phyloP scores from a whole-genome alignment of 75 land plant genomes.

The Chamaecyparis obtusa region DNA sequence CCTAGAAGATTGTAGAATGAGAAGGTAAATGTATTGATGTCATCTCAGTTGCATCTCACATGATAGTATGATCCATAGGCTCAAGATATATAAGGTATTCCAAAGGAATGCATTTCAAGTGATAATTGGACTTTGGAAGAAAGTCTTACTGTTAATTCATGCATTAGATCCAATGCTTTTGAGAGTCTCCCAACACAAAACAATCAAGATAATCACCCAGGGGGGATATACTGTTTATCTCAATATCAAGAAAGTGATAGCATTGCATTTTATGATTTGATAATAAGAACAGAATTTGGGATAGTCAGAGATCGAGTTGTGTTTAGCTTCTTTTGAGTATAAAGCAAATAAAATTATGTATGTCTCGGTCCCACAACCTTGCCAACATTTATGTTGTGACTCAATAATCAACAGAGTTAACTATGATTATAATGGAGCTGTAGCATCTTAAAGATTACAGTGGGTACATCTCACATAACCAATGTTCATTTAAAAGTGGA shows the following conservation, averaged over 20 bases:
- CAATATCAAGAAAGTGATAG: neutral
- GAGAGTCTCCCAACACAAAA: neutral
- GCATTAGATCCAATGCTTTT: neutral
- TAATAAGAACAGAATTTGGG: neutral
- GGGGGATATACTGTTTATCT: neutral
- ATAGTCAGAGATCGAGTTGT: neutral
- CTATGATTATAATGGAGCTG: neutral
- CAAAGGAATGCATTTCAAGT: neutral
- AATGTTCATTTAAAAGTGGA: no score
- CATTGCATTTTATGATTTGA: neutral
- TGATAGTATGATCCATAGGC: neutral
- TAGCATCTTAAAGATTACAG: no score
- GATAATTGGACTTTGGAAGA: neutral
- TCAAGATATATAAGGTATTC: neutral
- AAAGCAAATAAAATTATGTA: slow-evolving; percentile 5
- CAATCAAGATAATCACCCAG: neutral
- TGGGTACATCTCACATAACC: no score
- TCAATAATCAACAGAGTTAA: neutral
- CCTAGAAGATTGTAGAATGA: neutral
- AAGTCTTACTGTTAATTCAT: neutral
- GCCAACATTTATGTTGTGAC: neutral
- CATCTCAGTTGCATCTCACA: neutral
- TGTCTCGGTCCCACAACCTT: neutral
- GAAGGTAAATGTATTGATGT: neutral
- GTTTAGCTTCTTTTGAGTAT: neutral